Base-by-base conservation (phyloP, 1,284 basidiomycete genomes). In the Puccinia novopanici region DNA sequence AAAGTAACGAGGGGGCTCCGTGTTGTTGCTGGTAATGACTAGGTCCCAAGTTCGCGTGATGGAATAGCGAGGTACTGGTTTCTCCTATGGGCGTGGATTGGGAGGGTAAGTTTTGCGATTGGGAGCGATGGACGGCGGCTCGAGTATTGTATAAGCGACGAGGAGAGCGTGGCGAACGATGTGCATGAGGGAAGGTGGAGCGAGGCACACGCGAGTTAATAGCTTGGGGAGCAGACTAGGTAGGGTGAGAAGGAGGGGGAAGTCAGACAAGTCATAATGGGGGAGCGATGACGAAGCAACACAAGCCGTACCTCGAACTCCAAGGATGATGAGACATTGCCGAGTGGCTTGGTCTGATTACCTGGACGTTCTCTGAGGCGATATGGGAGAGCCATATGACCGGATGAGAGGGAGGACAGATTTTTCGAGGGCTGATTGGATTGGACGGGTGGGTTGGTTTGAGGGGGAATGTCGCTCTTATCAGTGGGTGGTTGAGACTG, bases 81-180 rank as follows among this genome's bases (percentile, higher is more conserved):
- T 67, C 67, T 3, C 45, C 19, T 13, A 12, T 50, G 8, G 54
- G 40, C 15, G 24, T 19, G 34, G 42, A 45, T n/a, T 27, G 45
- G 19, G 50, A 55, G 22, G 37, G 54, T 27, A 42, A 27, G 48
- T 59, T 67, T 13, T 54, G 40, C 15, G 76, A 67, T 67, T 67
- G 67, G 17, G 65, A 24, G 13, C 76, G 65, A 30, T 70, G 65
- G 27, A 68, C 65, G 30, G 76, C 67, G 54, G 76, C 65, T 22
- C 76, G 76, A 17, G 76, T 79, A 34, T 79, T 79, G 27, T 79
- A 79, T 30, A 70, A 59, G 22, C 76, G 65, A 61, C 76, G 76
- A 40, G 76, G 76, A 22, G 76, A 79, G 37, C 76, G 76, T 45
- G 76, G 76, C 9, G 76, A 79, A 40, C 76, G 76, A 17, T 67